A percentile compares a stretch with the other conserved stretches of the same genome.
Conservation (phyloP, 345 rosid species). For the Melastoma malabathricum region DNA sequence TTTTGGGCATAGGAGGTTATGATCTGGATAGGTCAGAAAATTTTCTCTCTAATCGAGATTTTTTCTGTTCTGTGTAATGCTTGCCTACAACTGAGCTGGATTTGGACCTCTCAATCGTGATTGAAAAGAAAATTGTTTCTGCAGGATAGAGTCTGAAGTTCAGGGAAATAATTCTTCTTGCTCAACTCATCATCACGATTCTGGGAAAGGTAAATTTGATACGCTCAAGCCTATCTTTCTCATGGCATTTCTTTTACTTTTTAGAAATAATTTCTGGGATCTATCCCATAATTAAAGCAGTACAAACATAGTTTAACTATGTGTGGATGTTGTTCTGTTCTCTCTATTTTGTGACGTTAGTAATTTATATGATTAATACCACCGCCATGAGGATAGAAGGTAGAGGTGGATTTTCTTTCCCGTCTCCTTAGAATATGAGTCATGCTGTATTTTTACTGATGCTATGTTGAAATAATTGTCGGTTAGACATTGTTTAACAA, state of each 20-base stretch:
- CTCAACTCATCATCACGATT: constrained; percentile 20
- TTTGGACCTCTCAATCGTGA: background rate
- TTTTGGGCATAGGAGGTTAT: constrained; percentile 66
- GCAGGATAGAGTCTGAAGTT: constrained; percentile 57
- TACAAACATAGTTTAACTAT: too few relatives aligned
- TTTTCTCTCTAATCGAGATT: background rate
- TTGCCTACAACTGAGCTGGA: background rate
- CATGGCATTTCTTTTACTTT: constrained; percentile 1
- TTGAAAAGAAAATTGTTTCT: constrained; percentile 4
- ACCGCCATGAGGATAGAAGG: too few relatives aligned
- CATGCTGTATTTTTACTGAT: too few relatives aligned
- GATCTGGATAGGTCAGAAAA: constrained; percentile 50
- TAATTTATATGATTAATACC: too few relatives aligned
- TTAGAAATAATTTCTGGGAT: background rate
- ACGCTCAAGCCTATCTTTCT: too few relatives aligned
- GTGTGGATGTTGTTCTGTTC: too few relatives aligned
- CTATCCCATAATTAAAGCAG: too few relatives aligned
- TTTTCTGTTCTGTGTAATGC: background rate
- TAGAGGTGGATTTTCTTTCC: too few relatives aligned
- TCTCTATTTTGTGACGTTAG: too few relatives aligned
- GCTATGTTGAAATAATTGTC: too few relatives aligned
- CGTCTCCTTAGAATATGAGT: too few relatives aligned
- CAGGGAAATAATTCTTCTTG: constrained; percentile 19
- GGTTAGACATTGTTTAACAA: too few relatives aligned
- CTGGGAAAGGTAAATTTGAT: constrained; percentile 21